Evolutionary conservation across 495 filamentous ascomycete genomes (phyloP).

Genomic region (Chaetomium cochliodes): DNA sequence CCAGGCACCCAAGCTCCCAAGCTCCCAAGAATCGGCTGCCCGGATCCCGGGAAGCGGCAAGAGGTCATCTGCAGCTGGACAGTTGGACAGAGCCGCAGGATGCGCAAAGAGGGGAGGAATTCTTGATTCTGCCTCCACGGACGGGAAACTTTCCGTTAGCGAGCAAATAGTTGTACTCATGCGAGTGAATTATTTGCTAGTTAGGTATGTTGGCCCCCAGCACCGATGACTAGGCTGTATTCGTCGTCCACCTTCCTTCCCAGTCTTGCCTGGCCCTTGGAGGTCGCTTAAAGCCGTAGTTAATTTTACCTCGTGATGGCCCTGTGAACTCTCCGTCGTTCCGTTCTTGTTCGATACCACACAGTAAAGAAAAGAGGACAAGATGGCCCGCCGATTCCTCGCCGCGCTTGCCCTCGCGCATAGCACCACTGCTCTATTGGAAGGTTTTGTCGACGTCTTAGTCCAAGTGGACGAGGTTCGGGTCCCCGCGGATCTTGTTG

Average conservation of each 20-base stretch:
- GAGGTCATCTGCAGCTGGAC: background rate
- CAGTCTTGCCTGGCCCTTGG: background rate
- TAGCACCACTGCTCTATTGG: slow-evolving; percentile 19
- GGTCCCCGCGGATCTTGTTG: background rate
- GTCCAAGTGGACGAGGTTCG: slow-evolving; percentile 14
- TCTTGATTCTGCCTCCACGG: background rate
- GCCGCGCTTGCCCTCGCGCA: slow-evolving; percentile 19
- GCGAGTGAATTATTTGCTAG: background rate
- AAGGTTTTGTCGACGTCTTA: slow-evolving; percentile 22
- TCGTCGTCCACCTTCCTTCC: background rate
- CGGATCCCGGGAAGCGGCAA: background rate
- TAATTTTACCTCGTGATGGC: background rate
- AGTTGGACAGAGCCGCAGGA: background rate
- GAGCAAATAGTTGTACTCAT: background rate
- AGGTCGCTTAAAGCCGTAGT: slow-evolving; percentile 3
- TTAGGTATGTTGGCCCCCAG: background rate
- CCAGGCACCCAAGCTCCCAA: too few species aligned
- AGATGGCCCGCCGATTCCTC: slow-evolving; percentile 18
- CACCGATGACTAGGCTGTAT: background rate
- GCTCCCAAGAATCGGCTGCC: background rate
- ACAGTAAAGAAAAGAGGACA: background rate
- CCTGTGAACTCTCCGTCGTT: background rate
- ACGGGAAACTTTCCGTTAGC: background rate
- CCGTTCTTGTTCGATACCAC: background rate
- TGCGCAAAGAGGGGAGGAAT: background rate